Conservation (phyloP, 306 rosid species). For the Abrus precatorius region DNA sequence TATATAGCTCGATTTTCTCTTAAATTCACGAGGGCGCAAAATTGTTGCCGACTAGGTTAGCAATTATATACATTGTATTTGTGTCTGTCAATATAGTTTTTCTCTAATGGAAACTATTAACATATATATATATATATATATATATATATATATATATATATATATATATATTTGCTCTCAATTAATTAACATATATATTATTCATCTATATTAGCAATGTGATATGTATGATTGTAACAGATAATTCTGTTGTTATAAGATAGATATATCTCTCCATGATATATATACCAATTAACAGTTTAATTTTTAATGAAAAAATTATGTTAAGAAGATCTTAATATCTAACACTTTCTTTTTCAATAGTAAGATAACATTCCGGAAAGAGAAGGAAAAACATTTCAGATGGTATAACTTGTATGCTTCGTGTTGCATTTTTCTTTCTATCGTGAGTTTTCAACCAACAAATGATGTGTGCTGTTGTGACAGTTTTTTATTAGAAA, state of each 20-base stretch:
- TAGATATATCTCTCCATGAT: not conserved
- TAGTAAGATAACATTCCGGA: not conserved
- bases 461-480: not conserved
- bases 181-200: not conserved
- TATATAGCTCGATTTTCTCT: conserved; percentile 1
- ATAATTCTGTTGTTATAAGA: not conserved
- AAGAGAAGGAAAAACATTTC: not conserved
- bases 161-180: not conserved
- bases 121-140: too few species aligned
- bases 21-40: not conserved
- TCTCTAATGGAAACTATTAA: not conserved
- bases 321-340: not conserved
- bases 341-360: not conserved
- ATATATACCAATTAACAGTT: not conserved
- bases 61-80: not conserved
- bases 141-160: too few species aligned
- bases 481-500: not conserved
- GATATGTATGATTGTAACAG: not conserved
- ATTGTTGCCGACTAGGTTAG: not conserved
- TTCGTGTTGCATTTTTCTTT: not conserved
- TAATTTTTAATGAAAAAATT: not conserved
- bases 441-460: not conserved
- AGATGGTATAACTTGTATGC: not conserved
- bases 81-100: not conserved
- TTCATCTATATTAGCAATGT: not conserved